Evolutionary conservation across 164 flowering plant species (phyloP), one percentile per base, ranked within the genome.

Genomic region (Saururus chinensis): DNA sequence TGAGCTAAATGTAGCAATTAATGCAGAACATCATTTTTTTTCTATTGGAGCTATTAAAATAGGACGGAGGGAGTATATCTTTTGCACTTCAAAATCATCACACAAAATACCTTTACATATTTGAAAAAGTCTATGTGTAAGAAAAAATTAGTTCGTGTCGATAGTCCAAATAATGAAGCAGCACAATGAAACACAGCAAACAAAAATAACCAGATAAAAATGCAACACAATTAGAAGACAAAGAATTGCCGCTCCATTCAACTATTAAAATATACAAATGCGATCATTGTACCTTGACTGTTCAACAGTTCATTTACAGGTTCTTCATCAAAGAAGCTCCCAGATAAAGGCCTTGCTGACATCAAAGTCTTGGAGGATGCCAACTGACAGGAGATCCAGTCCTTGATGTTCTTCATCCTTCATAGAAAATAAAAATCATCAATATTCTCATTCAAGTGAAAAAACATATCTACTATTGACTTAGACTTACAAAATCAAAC

Each of bases 341-440:
- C 70, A n/a, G 84, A 77, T 56, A 80, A 59, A 37, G 84, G 84
- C 68, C 83, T 79, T 30, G 83, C 71, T 17, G 82, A 70, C 24
- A 76, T 81, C 71, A 79, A 22, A 10, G 89, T 76, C 61, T 79
- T 82, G 53, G 58, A 55, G 16, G 89, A 80, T 56, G 84, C 64
- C 40, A 86, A 30, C 67, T 91, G 98, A 66, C 86, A 70, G 5
- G 82, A 80, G 60, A 85, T 75, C 98, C 98, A 92, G 60, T 92
- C 95, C 66, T 80, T 82, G 42, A 89, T 37, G 61, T 83, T 74
- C 76, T 83, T 82, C 98, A 92, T 88, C 62, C 62, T 74, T 57
- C 23, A 42, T 40, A 41, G 17, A 23, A 51, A 41, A 41, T 14
- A 0, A 35, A 61, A 26, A 51, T 53, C 56, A 53, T 20, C 37